Base-by-base conservation (phyloP, 768 basidiomycete species). In the Boletus sensibilis region DNA sequence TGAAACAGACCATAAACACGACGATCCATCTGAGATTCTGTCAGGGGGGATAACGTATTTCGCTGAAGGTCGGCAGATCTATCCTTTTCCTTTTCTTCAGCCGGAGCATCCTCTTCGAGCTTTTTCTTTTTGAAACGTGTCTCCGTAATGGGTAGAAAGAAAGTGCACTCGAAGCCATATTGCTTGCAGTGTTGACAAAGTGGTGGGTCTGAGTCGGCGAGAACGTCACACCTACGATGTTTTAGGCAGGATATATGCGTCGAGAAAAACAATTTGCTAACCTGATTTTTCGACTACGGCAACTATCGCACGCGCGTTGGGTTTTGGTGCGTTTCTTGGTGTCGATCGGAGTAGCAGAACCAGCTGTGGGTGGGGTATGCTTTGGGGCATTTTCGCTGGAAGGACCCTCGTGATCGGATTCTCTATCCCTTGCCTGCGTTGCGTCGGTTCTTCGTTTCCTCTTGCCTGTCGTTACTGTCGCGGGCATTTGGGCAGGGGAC, bases 81-180 rank as follows among this genome's bases (percentile, higher is more conserved):
- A 18, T 74, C 72, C 46, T 67, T 74, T 38, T 78, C 78, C 61
- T 71, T 70, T 46, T 74, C 69, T 46, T 74, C 69, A 11, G 60
- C 72, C 0, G 75, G 74, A 2, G 76, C 73, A 50, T 89, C 89
- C 64, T 91, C 87, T 65, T 94, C 90, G 42, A 86, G 55, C 62
- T 90, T 88, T 76, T 94, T 94, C 79, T 97, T 97, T 77, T 98
- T 98, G 82, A 98, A 99, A 20, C 97, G 87, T 0, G 97, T 99
- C 73, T 98, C 97, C 11, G 96, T 93, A 64, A 99, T 99, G 39
- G 97, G 97, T 13, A 98, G 84, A 79, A 97, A 96, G 75, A 95
- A 97, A 6, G 95, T 97, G 71, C 96, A 97, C 61, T 96, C 93
- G 63, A 94, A 92, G 42, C 84, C 82, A 65, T 94, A 93, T 68